Base-by-base conservation (phyloP, 768 basidiomycete species). In the Tricholoma sp. region DNA sequence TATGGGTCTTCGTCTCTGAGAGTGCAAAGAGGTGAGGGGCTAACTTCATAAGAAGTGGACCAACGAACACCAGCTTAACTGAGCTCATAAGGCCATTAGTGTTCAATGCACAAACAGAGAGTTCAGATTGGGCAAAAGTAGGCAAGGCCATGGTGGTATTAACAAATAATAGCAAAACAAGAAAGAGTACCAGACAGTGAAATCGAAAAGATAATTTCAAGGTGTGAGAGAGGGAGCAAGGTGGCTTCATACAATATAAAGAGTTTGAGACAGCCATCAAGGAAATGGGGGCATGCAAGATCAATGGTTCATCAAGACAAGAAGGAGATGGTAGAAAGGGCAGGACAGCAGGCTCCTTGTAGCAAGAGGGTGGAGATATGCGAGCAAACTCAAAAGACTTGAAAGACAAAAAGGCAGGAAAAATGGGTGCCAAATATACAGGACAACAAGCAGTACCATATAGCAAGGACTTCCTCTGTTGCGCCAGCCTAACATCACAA, bases 81-180 rank as follows among this genome's bases (percentile, higher is more conserved):
- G 46, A 47, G 35, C 37, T 50, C 24, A 58, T 32, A 3, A 58
- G 49, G 12, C 57, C 53, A 43, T 58, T 58, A 19, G 57, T 53
- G 27, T 58, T 58, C 34, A 56, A 19, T 29, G 55, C 55, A 50
- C 24, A 56, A 47, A 51, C 22, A 2, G 35, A 49, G 32, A 56
- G 11, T 16, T 32, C 32, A 22, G 46, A 39, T 14, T 49, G 46
- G 4, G 45, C n/a, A 32, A 27, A 32, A 16, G 54, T 6, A 35
- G 32, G 45, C 19, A 49, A 12, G 19, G 54, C 51, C 32, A 39
- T 8, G 12, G 19, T 37, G 34, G 51, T 22, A 39, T 52, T 37
- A 39, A 52, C 19, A 37, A 10, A 18, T 5, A 37, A 37, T 5
- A 55, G 32, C 29, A 49, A 22, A 5, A 50, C 47, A 56, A 56